Conservation (phyloP, 768 basidiomycete species). For the Leucocoprinus sp. region DNA sequence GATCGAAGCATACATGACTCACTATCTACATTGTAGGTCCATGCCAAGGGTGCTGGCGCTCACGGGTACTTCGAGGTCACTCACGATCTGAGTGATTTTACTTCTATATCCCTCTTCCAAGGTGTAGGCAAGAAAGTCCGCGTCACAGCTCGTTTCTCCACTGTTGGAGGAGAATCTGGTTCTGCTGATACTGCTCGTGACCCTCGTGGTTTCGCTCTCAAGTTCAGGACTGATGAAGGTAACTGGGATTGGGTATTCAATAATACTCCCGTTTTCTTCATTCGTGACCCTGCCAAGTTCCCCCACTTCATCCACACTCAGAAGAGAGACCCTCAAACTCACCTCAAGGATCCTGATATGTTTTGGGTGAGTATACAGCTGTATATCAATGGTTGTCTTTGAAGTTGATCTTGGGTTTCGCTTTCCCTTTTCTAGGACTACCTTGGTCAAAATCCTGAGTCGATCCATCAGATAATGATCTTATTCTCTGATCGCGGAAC, state of each 20-base stretch:
- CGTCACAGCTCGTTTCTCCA: conserved; percentile 84
- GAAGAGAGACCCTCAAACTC: conserved; percentile 87
- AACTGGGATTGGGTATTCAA: conserved; percentile 92
- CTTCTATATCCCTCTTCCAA: conserved; percentile 60
- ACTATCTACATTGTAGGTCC: conserved; percentile 48
- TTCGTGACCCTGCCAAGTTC: conserved; percentile 83
- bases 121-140: conserved; percentile 61
- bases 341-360: conserved; percentile 80
- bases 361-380: conserved; percentile 63
- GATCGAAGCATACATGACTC: conserved; percentile 11
- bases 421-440: conserved; percentile 53
- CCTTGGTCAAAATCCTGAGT: conserved; percentile 80
- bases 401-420: background rate
- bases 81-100: conserved; percentile 75
- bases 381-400: background rate
- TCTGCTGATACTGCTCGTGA: conserved; percentile 91
- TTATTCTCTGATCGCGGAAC: conserved; percentile 94
- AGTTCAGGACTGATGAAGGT: conserved; percentile 85
- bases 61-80: conserved; percentile 93
- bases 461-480: conserved; percentile 84
- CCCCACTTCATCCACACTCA: conserved; percentile 93
- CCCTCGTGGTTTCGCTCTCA: conserved; percentile 87
- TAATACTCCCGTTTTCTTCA: conserved; percentile 89
- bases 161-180: conserved; percentile 83
- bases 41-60: conserved; percentile 88